Percentiles rank a stretch among this genome's conserved stretches.
phyloP scores from a whole-genome alignment of 768 basidiomycete genomes.

The Tephrocybe sp. region DNA sequence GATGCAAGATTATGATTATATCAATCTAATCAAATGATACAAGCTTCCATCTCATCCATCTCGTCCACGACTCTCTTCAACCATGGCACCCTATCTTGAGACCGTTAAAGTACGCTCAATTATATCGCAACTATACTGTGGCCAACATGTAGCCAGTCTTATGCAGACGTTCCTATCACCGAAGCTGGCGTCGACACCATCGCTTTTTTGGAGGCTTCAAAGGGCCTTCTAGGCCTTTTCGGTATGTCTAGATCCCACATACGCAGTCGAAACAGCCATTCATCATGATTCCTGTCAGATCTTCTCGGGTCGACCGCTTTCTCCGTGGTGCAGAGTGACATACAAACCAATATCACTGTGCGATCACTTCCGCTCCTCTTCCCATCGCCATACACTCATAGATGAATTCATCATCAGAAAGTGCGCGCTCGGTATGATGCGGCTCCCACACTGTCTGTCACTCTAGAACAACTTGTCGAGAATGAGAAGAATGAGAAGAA shows the following conservation, averaged over 20 bases:
- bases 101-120: conserved; percentile 54
- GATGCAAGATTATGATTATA: conserved; percentile 7
- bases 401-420: conserved; percentile 61
- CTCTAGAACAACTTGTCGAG: conserved; percentile 80
- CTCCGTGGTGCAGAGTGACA: conserved; percentile 75
- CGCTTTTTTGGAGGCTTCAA: conserved; percentile 83
- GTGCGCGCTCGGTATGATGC: conserved; percentile 78
- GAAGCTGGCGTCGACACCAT: conserved; percentile 87
- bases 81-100: conserved; percentile 77
- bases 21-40: conserved; percentile 4
- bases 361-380: conserved; percentile 22
- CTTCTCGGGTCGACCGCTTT: conserved; percentile 87
- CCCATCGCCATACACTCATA: conserved; percentile 1
- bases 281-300: conserved; percentile 45
- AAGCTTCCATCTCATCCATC: conserved; percentile 2
- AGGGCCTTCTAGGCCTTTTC: conserved; percentile 88
- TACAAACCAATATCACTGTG: conserved; percentile 91
- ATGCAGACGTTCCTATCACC: conserved; percentile 84
- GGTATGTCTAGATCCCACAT: conserved; percentile 49
- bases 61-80: background rate
- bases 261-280: background rate
- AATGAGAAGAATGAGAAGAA: conserved; percentile 90
- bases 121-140: background rate
- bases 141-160: conserved; percentile 60
- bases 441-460: conserved; percentile 60